Base-by-base conservation (phyloP, 495 filamentous ascomycete species). In the Jackrogersella minutella region DNA sequence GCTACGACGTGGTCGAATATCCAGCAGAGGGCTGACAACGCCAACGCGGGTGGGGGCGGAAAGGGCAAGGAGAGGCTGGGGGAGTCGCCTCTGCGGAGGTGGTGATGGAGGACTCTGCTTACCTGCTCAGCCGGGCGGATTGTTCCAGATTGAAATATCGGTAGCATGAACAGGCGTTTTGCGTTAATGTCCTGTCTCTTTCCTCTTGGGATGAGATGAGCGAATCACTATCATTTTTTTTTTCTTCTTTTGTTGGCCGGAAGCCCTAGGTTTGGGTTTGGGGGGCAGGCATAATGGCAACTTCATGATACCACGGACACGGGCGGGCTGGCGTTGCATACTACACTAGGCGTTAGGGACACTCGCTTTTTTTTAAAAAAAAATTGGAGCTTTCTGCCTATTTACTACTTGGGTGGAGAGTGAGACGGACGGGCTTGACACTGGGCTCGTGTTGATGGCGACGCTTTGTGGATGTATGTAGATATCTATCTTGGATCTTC, bases 1-100 rank as follows among this genome's bases (percentile, higher is more conserved):
- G 72, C 50, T 21, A 74, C 72, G 34, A 74, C 72, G 57, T 74
- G 72, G 72, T 70, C 69, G 7, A 53, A 59, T 14, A 62, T 74
- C 19, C 72, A 74, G 57, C 56, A 70, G 19, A 57, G 62, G 19
- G 72, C 72, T 21, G 69, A 70, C 33, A 16, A 28, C n/a, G 19
- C 36, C 2, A 44, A 24, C 11, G n/a, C 17, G 11, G n/a, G n/a
- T 24, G 16, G 4, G n/a, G 14, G 13, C 8, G 14, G 11, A 8
- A 24, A 13, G 7, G 30, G 10, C 11, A 16, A 3, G 17, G 10
- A 31, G 13, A 28, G 13, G 11, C 11, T 49, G 6, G 44, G 44
- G 14, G 44, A 49, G 26, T 31, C 44, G 26, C 33, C 34, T 19
- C 7, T 43, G 34, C n/a, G 46, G 44, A 13, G 46, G 33, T 37